These are phyloP conservation scores for Emericellopsis cladophorae DNA, from an alignment of 2,329 filamentous ascomycete species.

Conservation along the genomic window DNA sequence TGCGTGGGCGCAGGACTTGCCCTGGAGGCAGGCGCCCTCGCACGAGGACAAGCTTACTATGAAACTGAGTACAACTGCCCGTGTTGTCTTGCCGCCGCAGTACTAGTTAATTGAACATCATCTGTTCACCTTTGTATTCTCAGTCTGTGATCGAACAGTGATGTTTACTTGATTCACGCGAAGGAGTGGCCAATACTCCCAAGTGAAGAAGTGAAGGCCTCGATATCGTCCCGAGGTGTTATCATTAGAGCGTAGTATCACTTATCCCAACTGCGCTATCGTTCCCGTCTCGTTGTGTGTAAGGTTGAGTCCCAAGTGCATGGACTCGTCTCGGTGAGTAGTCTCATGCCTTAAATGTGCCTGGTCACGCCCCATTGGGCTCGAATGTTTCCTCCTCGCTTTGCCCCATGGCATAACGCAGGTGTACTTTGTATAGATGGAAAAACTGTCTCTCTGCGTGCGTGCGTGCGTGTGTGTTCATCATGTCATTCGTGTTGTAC, in stretches of 20 bases:
- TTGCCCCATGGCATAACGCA: not conserved
- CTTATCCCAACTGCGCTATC: too few relatives aligned
- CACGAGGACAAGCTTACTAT: slow-evolving; percentile 21
- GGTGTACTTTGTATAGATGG: not conserved
- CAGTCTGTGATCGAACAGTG: too few relatives aligned
- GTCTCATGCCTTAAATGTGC: too few relatives aligned
- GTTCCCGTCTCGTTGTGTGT: too few relatives aligned
- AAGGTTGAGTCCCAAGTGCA: too few relatives aligned
- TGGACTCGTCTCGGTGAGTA: too few relatives aligned
- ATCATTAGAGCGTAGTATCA: too few relatives aligned
- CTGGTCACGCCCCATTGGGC: too few relatives aligned
- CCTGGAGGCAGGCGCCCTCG: slow-evolving; percentile 12
- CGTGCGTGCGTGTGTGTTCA: not conserved
- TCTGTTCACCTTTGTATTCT: slow-evolving; percentile 4
- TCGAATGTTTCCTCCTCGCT: not conserved
- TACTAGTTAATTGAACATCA: slow-evolving; percentile 29
- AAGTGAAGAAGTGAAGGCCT: too few relatives aligned
- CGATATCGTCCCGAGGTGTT: too few relatives aligned
- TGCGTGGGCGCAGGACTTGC: slow-evolving; percentile 12
- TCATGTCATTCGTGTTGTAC: slow-evolving; percentile 4
- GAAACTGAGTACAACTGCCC: slow-evolving; percentile 22
- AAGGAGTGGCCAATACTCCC: too few relatives aligned
- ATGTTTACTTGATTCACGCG: too few relatives aligned
- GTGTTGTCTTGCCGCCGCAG: slow-evolving; percentile 23
- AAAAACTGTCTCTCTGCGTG: not conserved